Evolutionary conservation across 2,329 filamentous ascomycete genomes (phyloP).

Genomic region (Fusarium luffae): DNA sequence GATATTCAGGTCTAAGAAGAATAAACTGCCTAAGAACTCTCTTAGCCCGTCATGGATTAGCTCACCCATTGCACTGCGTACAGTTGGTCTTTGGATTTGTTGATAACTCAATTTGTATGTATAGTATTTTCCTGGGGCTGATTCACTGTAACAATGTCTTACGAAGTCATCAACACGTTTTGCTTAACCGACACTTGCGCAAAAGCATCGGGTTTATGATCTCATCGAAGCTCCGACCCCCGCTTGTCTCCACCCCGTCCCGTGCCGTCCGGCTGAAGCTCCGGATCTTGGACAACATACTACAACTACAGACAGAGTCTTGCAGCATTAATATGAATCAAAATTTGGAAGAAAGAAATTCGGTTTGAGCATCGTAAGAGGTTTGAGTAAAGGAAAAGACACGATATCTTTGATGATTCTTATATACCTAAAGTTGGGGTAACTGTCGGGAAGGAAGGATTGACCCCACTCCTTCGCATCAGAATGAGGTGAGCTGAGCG

Average conservation of each 20-base stretch:
- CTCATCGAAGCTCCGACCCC: background rate
- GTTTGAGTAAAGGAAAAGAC: background rate
- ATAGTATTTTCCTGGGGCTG: background rate
- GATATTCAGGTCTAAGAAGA: background rate
- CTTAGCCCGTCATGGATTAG: background rate
- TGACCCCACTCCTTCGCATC: conserved; percentile 20
- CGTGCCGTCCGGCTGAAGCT: conserved; percentile 6
- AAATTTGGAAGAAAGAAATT: no score
- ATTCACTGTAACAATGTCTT: background rate
- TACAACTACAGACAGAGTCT: no score
- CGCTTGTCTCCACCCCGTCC: background rate
- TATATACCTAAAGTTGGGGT: background rate
- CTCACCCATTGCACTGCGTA: background rate
- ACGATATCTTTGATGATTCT: background rate
- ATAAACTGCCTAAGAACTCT: background rate
- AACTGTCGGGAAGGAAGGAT: background rate
- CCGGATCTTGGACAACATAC: background rate
- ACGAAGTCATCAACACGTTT: background rate
- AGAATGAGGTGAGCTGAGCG: conserved; percentile 8
- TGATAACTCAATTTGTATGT: background rate
- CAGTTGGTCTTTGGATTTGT: background rate
- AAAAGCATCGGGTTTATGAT: conserved; percentile 1
- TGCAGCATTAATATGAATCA: no score
- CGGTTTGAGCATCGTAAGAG: accelerated
- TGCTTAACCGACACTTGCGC: background rate